Evolutionary conservation across 2,329 filamentous ascomycete species (phyloP).

Genomic region (Penicillium sp.): DNA sequence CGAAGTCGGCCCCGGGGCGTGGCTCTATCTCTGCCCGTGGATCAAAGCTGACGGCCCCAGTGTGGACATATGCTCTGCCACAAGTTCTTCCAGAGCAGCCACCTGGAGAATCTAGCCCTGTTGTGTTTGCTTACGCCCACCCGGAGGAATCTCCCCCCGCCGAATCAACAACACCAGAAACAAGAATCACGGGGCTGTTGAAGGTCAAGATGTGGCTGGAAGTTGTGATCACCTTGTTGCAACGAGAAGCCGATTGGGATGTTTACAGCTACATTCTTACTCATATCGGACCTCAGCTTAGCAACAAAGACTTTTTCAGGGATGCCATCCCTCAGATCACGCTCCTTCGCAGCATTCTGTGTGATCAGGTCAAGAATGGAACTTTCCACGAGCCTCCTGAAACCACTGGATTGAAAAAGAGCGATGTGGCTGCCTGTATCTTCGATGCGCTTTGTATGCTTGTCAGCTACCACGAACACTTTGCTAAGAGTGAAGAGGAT

Average conservation of each 20-base stretch:
- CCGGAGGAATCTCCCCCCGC: constrained; percentile 32
- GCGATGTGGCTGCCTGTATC: constrained; percentile 84
- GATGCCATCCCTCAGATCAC: constrained; percentile 72
- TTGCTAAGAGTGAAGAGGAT: constrained; percentile 81
- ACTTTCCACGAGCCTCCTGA: constrained; percentile 78
- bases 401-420: constrained; percentile 76
- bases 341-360: constrained; percentile 71
- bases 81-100: constrained; percentile 57
- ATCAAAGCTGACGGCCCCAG: constrained; percentile 43
- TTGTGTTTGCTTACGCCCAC: constrained; percentile 52
- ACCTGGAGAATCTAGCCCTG: constrained; percentile 49
- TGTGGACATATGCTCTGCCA: constrained; percentile 60
- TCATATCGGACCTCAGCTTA: constrained; percentile 81
- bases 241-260: constrained; percentile 80
- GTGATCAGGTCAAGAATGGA: constrained; percentile 76
- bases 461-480: constrained; percentile 84
- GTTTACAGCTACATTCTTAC: constrained; percentile 87
- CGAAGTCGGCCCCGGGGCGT: constrained; percentile 34
- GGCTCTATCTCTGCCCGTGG: constrained; percentile 36
- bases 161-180: constrained; percentile 29
- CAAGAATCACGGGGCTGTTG: constrained; percentile 46
- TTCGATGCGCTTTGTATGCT: constrained; percentile 85
- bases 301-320: constrained; percentile 82
- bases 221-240: constrained; percentile 69
- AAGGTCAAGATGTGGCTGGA: constrained; percentile 73